Evolutionary conservation across 495 filamentous ascomycete genomes (phyloP), one percentile per base, ranked within the genome.

Genomic region (Jackrogersella minutella): DNA sequence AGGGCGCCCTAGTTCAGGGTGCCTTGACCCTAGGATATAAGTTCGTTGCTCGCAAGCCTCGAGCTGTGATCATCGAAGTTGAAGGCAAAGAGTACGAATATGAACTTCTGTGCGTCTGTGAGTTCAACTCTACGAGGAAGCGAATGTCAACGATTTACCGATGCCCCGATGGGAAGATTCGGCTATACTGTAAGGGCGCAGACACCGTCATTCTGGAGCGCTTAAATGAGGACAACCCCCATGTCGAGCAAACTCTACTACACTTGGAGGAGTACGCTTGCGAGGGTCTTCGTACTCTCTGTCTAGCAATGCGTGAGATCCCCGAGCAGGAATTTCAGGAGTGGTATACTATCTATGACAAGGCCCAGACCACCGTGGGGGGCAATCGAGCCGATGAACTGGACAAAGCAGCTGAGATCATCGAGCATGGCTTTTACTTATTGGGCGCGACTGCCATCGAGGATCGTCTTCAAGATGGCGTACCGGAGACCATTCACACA

Each of bases 51-150:
- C 88, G 96, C 53, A 97, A 91, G 76, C 96, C 96, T 31, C 85
- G 90, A 51, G 84, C 91, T 3, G 95, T 98, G 28, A 88, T 90
- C 37, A 91, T 97, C 66, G 82, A 87, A 21, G 87, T 90, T 33
- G 85, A 83, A 22, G 92, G 90, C 0, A 77, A 88, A 70, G 83
- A 91, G 58, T 82, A 84, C 21, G 89, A 97, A 72, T 98, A 95
- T 71, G 95, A 99, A 72, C 82, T 99, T 28, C 79, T 99, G 49
- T 93, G 94, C 13, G 93, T 99, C 26, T 96, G 93, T 75, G 96
- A 99, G 77, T 99, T 99, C 83, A 98, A 99, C 78, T 98, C 95
- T 2, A 96, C 96, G 16, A 82, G 96, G 50, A 99, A 99, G 78
- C 84, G 96, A 47, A 99, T 99, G 96, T 97, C 95, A 3, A 91